phyloP scores from a whole-genome alignment of 2,329 filamentous ascomycete species.

The Claviceps fusiformis region DNA sequence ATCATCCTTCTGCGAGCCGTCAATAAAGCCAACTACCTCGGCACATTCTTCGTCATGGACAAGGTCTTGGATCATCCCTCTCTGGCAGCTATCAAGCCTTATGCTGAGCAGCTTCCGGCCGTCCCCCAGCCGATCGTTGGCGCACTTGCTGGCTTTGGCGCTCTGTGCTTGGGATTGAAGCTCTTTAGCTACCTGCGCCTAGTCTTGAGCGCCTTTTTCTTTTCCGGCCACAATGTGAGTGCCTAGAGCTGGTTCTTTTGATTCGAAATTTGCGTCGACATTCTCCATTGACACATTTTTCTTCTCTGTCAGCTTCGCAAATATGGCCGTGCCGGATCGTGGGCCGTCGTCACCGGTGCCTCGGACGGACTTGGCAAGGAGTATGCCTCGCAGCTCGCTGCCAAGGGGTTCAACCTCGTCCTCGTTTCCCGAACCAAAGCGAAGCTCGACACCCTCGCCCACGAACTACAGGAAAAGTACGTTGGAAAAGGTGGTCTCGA shows the following conservation, averaged over 20 bases:
- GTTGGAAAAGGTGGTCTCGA: slow-evolving; percentile 42
- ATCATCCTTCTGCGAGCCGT: not conserved
- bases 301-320: slow-evolving; percentile 53
- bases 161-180: slow-evolving; percentile 42
- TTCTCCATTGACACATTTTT: not conserved
- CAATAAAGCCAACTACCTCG: not conserved
- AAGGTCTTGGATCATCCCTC: slow-evolving; percentile 9
- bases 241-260: not conserved
- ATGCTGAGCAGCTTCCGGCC: slow-evolving; percentile 12
- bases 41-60: slow-evolving; percentile 13
- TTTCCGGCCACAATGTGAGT: slow-evolving; percentile 49
- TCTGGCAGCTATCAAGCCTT: slow-evolving; percentile 1
- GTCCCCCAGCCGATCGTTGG: slow-evolving; percentile 33
- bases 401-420: slow-evolving; percentile 86
- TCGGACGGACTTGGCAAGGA: slow-evolving; percentile 97
- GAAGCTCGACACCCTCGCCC: slow-evolving; percentile 67
- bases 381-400: slow-evolving; percentile 78
- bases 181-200: slow-evolving; percentile 46
- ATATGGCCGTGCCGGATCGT: slow-evolving; percentile 83
- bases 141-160: slow-evolving; percentile 41
- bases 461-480: slow-evolving; percentile 62
- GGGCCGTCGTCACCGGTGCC: slow-evolving; percentile 88
- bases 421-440: slow-evolving; percentile 91
- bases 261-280: too few species aligned
- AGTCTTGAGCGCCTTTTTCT: slow-evolving; percentile 53